A percentile compares a stretch with the other conserved stretches of the same genome.
These are phyloP conservation scores for Gymnopus androsaceus DNA, from an alignment of 1,284 basidiomycete species.

Conservation along the genomic window DNA sequence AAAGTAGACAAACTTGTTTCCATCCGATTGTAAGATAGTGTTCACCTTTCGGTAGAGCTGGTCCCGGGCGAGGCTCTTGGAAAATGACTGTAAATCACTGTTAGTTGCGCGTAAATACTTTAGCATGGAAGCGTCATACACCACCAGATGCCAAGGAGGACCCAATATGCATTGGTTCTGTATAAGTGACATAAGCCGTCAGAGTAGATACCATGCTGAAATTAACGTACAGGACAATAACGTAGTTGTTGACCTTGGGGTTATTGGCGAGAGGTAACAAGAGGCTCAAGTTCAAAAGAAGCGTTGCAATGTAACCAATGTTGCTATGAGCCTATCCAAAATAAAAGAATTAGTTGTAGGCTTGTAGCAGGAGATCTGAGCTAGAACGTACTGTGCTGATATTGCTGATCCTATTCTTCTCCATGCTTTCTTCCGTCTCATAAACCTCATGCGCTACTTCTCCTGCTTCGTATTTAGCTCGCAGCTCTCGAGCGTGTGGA, in stretches of 20 bases:
- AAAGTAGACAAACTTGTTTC: conserved; percentile 60
- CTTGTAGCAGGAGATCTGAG: neutral
- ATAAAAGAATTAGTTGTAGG: conserved; percentile 13
- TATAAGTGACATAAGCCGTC: too few species aligned
- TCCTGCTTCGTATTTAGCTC: conserved; percentile 58
- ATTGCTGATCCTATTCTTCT: conserved; percentile 86
- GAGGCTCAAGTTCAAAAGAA: conserved; percentile 71
- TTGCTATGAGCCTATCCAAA: conserved; percentile 71
- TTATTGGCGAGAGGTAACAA: conserved; percentile 70
- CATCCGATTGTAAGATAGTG: conserved; percentile 76
- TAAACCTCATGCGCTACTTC: conserved; percentile 64
- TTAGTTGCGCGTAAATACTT: neutral
- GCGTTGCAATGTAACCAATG: conserved; percentile 69
- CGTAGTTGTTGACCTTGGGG: conserved; percentile 73
- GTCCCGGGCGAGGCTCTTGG: conserved; percentile 75
- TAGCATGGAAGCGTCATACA: conserved; percentile 43
- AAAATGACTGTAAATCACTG: conserved; percentile 56
- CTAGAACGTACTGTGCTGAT: conserved; percentile 67
- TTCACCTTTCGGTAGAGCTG: conserved; percentile 70
- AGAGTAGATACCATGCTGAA: too few species aligned
- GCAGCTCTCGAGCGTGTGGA: conserved; percentile 59
- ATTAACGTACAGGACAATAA: conserved; percentile 55
- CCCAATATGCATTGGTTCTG: conserved; percentile 77
- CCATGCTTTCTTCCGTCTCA: conserved; percentile 74
- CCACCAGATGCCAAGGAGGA: conserved; percentile 77